Percentiles rank a stretch among this genome's conserved stretches.
Evolutionary conservation across 768 basidiomycete species (phyloP).

Genomic region (Roridomyces roridus): DNA sequence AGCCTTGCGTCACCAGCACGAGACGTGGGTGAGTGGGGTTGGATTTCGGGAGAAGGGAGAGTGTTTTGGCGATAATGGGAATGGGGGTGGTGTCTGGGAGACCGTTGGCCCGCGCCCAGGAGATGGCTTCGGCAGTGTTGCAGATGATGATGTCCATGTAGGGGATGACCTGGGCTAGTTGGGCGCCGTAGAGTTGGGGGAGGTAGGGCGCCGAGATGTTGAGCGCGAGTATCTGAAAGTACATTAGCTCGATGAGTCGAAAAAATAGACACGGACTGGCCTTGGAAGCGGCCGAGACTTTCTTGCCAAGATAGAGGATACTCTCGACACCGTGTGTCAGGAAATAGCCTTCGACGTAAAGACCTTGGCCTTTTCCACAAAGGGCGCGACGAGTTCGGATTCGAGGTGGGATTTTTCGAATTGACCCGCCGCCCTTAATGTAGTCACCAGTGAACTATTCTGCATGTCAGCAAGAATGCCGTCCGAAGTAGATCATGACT

Average conservation of each 20-base stretch:
- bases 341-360: slow-evolving; percentile 98
- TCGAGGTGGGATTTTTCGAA: slow-evolving; percentile 84
- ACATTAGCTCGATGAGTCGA: background rate
- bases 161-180: slow-evolving; percentile 81
- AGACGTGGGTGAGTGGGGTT: slow-evolving; percentile 78
- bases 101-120: slow-evolving; percentile 80
- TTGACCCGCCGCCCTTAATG: slow-evolving; percentile 87
- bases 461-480: background rate
- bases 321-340: slow-evolving; percentile 87
- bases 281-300: slow-evolving; percentile 79
- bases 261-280: slow-evolving; percentile 39
- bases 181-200: slow-evolving; percentile 86
- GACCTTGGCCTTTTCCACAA: slow-evolving; percentile 80
- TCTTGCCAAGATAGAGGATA: slow-evolving; percentile 76
- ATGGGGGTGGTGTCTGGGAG: slow-evolving; percentile 71
- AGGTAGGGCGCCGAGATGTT: slow-evolving; percentile 99
- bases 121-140: slow-evolving; percentile 94
- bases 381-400: slow-evolving; percentile 73
- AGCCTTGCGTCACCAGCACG: slow-evolving; percentile 92
- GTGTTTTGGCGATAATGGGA: slow-evolving; percentile 67
- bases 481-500: too few species aligned
- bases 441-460: slow-evolving; percentile 88
- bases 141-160: slow-evolving; percentile 91
- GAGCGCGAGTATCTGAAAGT: slow-evolving; percentile 75
- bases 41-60: slow-evolving; percentile 77